phyloP scores from a whole-genome alignment of 352 stramenopile genomes.

The Globisporangium uncinulatum region DNA sequence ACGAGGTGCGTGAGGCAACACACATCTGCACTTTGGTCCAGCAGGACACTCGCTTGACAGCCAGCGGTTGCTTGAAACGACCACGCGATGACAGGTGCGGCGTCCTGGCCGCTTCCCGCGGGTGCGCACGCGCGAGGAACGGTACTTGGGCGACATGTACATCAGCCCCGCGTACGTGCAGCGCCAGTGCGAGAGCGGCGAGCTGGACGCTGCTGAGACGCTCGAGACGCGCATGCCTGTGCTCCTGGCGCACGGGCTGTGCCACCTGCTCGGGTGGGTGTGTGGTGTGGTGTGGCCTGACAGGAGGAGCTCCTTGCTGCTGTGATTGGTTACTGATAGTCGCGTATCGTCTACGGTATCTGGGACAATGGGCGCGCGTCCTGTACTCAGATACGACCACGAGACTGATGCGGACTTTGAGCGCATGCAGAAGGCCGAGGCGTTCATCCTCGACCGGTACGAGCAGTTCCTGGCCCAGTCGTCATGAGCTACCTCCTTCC shows the following conservation, averaged over 20 bases:
- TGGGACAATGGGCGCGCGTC: too few relatives aligned
- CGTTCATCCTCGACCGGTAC: conserved; percentile 56
- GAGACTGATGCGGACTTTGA: conserved; percentile 72
- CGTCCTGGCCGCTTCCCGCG: conserved; percentile 53
- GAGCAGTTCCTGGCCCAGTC: conserved; percentile 26
- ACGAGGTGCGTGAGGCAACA: conserved; percentile 41
- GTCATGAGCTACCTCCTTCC: conserved; percentile 5
- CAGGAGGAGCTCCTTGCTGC: neutral
- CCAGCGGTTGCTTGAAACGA: neutral
- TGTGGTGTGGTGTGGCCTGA: too few relatives aligned
- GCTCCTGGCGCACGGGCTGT: conserved; percentile 73
- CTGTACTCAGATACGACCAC: conserved; percentile 62
- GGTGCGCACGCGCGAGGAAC: conserved; percentile 41
- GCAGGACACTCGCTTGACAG: neutral
- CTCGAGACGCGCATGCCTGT: conserved; percentile 67
- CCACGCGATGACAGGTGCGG: conserved; percentile 26
- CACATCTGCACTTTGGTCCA: neutral
- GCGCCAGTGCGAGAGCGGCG: conserved; percentile 51
- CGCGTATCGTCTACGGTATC: too few relatives aligned
- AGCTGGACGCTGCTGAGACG: conserved; percentile 44
- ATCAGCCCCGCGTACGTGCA: conserved; percentile 79
- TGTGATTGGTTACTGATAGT: neutral
- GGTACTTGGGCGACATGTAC: conserved; percentile 82
- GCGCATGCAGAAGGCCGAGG: conserved; percentile 69
- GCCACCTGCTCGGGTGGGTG: conserved; percentile 74